Evolutionary conservation across 176 grass and related monocot genomes (phyloP).

Genomic region (Hordeum marinum): DNA sequence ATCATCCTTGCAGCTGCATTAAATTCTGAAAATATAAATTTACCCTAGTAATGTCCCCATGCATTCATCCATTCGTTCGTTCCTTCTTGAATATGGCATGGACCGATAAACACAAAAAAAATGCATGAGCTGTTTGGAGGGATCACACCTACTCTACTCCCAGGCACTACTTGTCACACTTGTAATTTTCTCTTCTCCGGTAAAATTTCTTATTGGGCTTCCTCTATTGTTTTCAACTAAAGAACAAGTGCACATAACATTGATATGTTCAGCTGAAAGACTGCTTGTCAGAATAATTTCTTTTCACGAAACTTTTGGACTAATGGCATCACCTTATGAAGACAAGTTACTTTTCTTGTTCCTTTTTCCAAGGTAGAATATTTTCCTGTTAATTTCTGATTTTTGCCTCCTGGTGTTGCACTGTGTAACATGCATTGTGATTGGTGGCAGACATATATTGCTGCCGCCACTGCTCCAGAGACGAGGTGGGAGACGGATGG

Average conservation of each 20-base stretch:
- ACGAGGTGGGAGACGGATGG: constrained; percentile 77
- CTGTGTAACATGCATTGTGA: not conserved
- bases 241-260: not conserved
- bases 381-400: not conserved
- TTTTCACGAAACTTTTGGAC: not conserved
- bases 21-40: not conserved
- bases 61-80: not conserved
- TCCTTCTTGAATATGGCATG: not conserved
- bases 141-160: not conserved
- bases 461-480: constrained; percentile 72
- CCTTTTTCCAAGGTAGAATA: not conserved
- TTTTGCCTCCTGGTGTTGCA: not conserved
- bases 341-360: not conserved
- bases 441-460: constrained; percentile 68
- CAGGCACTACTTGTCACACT: not conserved
- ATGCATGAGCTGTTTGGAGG: not conserved
- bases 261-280: not conserved
- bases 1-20: not conserved
- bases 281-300: not conserved
- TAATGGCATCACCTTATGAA: not conserved
- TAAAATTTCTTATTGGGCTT: too few species aligned
- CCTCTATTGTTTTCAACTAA: too few species aligned
- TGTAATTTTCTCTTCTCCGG: too few species aligned
- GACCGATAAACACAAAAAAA: not conserved
- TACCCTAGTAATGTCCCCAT: not conserved